Evolutionary conservation across 1,284 basidiomycete species (phyloP), one percentile per base, ranked within the genome.

Genomic region (Ustilago nuda): DNA sequence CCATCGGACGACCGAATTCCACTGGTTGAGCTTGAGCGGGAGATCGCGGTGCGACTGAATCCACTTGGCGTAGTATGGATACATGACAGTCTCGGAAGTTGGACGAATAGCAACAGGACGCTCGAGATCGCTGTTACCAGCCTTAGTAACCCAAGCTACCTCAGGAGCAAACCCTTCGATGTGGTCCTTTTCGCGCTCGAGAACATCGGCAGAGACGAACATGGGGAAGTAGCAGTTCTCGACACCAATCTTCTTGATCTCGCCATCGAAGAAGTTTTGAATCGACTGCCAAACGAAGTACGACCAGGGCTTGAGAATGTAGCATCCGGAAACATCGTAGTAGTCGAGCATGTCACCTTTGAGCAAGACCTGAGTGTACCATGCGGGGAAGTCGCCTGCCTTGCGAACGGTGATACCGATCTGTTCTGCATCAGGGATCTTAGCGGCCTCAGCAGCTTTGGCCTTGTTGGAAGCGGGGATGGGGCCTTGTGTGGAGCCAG

Each of bases 161-260:
- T 99, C 96, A 1, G 96, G 95, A 72, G 96, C 97, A 87, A 99
- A 99, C n/a, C 96, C 96, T 86, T 98, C 97, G 76, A 99, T 95
- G 87, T 99, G 96, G 83, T 99, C 92, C 89, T 99, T 99, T 87
- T 99, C 96, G 55, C 92, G 90, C 87, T 99, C 95, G 61, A 99
- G 90, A 41, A 97, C 94, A 71, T 94, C 94, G 64, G 90, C 87
- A 0, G 95, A 97, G 57, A 99, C 94, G 83, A 99, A 98, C 94
- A 99, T 98, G 15, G 96, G 97, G 90, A 99, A 99, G 86, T 98
- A 99, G 50, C 94, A 92, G 87, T 99, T 98, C 86, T 97, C 93
- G 36, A 99, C 95, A 52, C 92, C 97, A 82, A 98, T 90, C 82
- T 93, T 93, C 88, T 94, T 95, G 89, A 98, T 98, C 85, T 92